A percentile compares a stretch with the other conserved stretches of the same genome.
These are phyloP conservation scores for Zygoascus tannicola DNA, from an alignment of 805 yeast genomes.

Conservation along the genomic window DNA sequence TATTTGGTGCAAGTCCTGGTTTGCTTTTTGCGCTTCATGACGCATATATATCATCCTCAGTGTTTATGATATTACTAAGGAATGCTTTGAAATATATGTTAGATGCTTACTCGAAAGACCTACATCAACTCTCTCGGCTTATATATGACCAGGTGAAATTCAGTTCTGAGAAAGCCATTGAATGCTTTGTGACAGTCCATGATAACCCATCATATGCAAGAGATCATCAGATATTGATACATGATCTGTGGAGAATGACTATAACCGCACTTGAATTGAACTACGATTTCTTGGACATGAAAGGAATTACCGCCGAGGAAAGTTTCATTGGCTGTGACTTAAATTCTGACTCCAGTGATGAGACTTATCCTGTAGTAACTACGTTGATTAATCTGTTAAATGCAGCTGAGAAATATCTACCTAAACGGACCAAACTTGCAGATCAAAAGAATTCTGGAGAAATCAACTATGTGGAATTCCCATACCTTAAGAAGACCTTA, in stretches of 20 bases:
- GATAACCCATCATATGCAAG: not conserved
- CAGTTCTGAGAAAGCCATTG: not conserved
- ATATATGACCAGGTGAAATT: not conserved
- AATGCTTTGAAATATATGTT: not conserved
- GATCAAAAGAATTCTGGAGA: conserved; percentile 6
- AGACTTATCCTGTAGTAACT: not conserved
- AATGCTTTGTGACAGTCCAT: not conserved
- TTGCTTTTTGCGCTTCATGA: not conserved
- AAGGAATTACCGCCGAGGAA: not conserved
- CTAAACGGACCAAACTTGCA: conserved; percentile 13
- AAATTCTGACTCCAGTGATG: not conserved
- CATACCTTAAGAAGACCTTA: conserved; percentile 55
- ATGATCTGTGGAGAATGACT: not conserved
- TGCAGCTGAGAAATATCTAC: conserved; percentile 14
- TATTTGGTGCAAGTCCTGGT: not conserved
- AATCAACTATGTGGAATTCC: conserved; percentile 33
- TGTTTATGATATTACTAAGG: not conserved
- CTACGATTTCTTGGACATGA: not conserved
- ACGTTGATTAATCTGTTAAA: conserved; percentile 1
- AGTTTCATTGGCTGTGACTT: not conserved
- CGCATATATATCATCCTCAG: not conserved
- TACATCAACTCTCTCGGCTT: not conserved
- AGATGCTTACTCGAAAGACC: not conserved
- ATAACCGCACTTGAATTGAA: not conserved
- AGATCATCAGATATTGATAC: not conserved